Evolutionary conservation across 345 rosid genomes (phyloP).

Genomic region (Clarkia xantiana): DNA sequence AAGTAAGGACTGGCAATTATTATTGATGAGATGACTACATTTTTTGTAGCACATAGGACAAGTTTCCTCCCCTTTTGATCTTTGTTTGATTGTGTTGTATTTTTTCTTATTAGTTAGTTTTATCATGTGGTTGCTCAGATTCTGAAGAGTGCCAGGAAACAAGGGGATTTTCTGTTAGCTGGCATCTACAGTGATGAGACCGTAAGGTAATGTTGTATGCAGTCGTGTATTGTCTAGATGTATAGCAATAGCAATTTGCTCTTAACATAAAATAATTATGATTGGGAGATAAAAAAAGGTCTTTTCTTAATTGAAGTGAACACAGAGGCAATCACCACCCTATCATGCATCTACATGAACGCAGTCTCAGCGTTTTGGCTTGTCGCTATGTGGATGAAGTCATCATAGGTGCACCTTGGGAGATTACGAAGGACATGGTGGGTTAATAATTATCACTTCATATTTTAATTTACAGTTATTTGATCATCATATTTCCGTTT

Average conservation of each 20-base stretch:
- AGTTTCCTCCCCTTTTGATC: too few species aligned
- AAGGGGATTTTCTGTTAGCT: slow-evolving; percentile 86
- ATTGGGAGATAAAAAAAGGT: not conserved
- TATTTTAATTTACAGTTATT: too few species aligned
- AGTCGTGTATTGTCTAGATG: not conserved
- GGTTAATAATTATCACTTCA: slow-evolving; percentile 7
- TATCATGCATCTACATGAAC: slow-evolving; percentile 87
- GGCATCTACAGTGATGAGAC: slow-evolving; percentile 76
- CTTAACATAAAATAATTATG: not conserved
- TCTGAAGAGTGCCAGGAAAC: slow-evolving; percentile 77
- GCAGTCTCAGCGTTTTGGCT: slow-evolving; percentile 77
- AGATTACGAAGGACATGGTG: slow-evolving; percentile 78
- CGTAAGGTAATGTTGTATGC: slow-evolving; percentile 44
- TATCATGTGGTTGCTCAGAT: slow-evolving; percentile 31
- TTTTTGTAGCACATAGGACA: too few species aligned
- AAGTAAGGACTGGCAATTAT: not conserved
- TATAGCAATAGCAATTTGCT: too few species aligned
- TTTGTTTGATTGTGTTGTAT: too few species aligned
- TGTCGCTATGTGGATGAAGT: slow-evolving; percentile 97
- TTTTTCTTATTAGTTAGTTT: not conserved
- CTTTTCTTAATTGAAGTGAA: slow-evolving; percentile 35
- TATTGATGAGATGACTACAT: not conserved
- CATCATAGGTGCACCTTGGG: slow-evolving; percentile 97
- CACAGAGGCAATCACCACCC: slow-evolving; percentile 59
- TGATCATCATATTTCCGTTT: too few species aligned